Conservation (phyloP, 2,329 filamentous ascomycete species). For the Cercospora janseana region DNA sequence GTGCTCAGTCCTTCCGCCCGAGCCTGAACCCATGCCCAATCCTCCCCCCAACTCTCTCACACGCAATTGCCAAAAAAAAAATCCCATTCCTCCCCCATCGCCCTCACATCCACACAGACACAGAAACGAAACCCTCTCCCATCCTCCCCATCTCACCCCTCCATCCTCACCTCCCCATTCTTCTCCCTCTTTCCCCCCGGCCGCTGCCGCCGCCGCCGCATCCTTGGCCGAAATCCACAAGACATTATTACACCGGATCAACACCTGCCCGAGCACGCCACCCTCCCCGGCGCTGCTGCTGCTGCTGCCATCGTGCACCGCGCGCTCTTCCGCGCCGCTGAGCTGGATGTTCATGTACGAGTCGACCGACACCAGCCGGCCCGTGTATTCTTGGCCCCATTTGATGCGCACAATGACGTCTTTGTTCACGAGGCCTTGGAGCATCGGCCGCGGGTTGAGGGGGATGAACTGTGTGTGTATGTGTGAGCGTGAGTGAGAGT, state of each 20-base stretch:
- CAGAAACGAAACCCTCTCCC: background rate
- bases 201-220: background rate
- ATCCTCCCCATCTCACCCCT: background rate
- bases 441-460: constrained; percentile 93
- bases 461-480: constrained; percentile 65
- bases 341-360: constrained; percentile 99
- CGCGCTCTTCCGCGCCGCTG: constrained; percentile 81
- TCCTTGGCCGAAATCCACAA: constrained; percentile 70
- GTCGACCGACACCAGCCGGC: constrained; percentile 86
- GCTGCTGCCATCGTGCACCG: constrained; percentile 78
- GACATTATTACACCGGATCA: constrained; percentile 99
- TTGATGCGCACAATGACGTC: constrained; percentile 89
- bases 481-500: background rate
- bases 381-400: constrained; percentile 98
- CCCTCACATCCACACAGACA: background rate
- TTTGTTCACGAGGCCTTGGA: constrained; percentile 92
- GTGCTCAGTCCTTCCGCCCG: too few relatives aligned
- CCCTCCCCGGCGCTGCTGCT: too few relatives aligned
- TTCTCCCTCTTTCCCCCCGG: constrained; percentile 21
- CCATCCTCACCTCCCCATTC: constrained; percentile 38
- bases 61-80: background rate
- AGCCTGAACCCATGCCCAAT: too few relatives aligned
- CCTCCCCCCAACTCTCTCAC: too few relatives aligned
- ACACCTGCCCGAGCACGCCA: constrained; percentile 80
- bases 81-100: background rate